These are phyloP conservation scores for Corymbia maculata DNA, from an alignment of 345 rosid species.

Conservation along the genomic window DNA sequence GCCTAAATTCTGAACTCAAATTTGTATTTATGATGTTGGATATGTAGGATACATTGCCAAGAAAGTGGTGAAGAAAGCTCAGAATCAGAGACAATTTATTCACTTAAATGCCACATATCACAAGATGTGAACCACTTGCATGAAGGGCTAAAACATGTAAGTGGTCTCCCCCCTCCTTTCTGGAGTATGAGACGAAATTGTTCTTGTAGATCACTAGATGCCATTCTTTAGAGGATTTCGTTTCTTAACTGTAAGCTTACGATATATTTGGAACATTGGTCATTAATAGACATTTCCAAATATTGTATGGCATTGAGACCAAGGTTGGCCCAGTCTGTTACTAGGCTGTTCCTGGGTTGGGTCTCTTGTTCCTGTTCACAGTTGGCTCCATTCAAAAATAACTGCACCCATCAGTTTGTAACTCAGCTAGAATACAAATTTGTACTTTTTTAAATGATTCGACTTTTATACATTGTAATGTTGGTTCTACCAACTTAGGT, in stretches of 20 bases:
- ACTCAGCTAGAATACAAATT: background rate
- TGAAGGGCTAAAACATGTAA: constrained; percentile 94
- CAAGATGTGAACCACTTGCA: constrained; percentile 98
- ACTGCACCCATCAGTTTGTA: background rate
- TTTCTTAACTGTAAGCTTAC: background rate
- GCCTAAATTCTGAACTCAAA: background rate
- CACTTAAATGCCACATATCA: constrained; percentile 96
- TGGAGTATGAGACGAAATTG: background rate
- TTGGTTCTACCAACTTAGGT: background rate
- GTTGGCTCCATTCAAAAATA: background rate
- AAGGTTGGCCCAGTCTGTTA: background rate
- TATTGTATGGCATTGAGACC: background rate
- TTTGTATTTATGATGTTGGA: background rate
- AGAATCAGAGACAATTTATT: constrained; percentile 75
- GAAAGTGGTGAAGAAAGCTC: constrained; percentile 86
- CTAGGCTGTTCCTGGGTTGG: background rate
- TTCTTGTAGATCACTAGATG: background rate
- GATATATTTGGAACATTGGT: background rate
- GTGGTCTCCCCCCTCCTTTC: constrained; percentile 7
- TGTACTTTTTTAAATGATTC: background rate
- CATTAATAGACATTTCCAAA: background rate
- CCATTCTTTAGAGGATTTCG: background rate
- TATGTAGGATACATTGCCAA: constrained; percentile 72
- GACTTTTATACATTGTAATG: background rate
- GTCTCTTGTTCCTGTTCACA: background rate